A percentile compares a stretch with the other conserved stretches of the same genome.
Evolutionary conservation across 805 yeast species (phyloP).

Genomic region (Sugiyamaella floridensis): DNA sequence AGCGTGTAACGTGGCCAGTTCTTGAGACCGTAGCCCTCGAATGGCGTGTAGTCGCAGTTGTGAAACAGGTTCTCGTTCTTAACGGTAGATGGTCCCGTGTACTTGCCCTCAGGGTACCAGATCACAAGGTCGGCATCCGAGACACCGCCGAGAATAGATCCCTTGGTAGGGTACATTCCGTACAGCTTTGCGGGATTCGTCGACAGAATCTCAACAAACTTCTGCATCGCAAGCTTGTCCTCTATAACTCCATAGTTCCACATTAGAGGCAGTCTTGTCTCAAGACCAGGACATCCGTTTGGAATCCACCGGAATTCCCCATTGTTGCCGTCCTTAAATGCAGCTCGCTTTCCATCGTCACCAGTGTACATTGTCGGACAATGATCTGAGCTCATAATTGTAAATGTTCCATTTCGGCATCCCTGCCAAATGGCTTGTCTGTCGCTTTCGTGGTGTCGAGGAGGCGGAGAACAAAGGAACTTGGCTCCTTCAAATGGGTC

Average conservation of each 20-base stretch:
- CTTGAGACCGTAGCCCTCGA: slow-evolving; percentile 24
- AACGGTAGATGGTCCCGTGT: slow-evolving; percentile 12
- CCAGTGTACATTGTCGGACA: slow-evolving; percentile 2
- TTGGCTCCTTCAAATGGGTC: slow-evolving; percentile 5
- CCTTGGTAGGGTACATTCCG: slow-evolving; percentile 1
- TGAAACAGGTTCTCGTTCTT: slow-evolving; percentile 13
- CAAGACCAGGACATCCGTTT: slow-evolving; percentile 1
- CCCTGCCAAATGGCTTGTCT: slow-evolving; percentile 2
- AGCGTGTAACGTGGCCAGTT: slow-evolving; percentile 16
- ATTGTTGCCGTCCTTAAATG: slow-evolving; percentile 2
- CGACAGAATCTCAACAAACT: slow-evolving; percentile 9
- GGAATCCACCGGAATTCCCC: slow-evolving; percentile 1
- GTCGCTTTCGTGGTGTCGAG: background rate
- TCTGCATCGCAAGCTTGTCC: background rate
- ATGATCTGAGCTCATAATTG: slow-evolving; percentile 1
- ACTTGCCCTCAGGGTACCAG: background rate
- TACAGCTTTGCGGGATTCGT: slow-evolving; percentile 30
- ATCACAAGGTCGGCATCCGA: background rate
- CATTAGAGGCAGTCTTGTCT: background rate
- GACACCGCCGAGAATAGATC: background rate
- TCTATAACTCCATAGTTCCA: background rate
- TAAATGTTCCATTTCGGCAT: slow-evolving; percentile 1
- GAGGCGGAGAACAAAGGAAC: slow-evolving; percentile 2
- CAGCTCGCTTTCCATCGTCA: background rate
- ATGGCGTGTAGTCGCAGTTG: slow-evolving; percentile 16